Base-by-base conservation (phyloP, 2,329 filamentous ascomycete genomes). In the Pseudogymnoascus sp. region DNA sequence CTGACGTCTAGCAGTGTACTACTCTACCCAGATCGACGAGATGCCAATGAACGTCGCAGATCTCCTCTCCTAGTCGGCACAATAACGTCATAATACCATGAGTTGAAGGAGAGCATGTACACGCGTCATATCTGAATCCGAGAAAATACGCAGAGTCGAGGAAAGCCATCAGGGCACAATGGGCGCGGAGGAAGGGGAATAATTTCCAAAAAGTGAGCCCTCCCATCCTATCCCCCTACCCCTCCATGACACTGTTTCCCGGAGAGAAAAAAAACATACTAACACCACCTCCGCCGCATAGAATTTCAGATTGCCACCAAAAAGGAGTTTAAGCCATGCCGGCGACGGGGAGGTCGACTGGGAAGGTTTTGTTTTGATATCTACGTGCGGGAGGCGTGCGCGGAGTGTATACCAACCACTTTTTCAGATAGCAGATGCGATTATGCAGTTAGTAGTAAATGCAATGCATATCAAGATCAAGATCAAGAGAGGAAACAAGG, bases 11-110 rank as follows among this genome's bases (percentile, higher is more conserved):
- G 5, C 5, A 28, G 82, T 90, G 67, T 90, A 89, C 75, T 89
- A 89, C 76, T 89, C 87, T 21, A 90, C 88, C 38, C 88, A 91
- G 76, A 90, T 91, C 69, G 88, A 91, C 71, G 88, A 91, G 78
- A 91, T 91, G 88, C 88, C 88, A 37, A 90, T 90, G 88, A 91
- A 91, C 70, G 86, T 84, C 78, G 78, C 76, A 69, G 75, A 74
- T 69, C 70, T 75, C 23, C 67, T 70, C 59, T 62, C 70, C 38
- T 75, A 71, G 25, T 28, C n/a, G 18, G 3, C 23, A 1, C 14
- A 23, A 50, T 6, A 28, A 25, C 23, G 23, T 28, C 44, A 16
- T 50, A 25, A 28, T n/a, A 50, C 23, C 44, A 28, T 12, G 14
- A 50, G 44, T 50, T 28, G 44, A 28, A 11, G 31, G 4, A 1